Conservation (phyloP, 1,139 yeast species). For the Sugiyamaella xylanicola region DNA sequence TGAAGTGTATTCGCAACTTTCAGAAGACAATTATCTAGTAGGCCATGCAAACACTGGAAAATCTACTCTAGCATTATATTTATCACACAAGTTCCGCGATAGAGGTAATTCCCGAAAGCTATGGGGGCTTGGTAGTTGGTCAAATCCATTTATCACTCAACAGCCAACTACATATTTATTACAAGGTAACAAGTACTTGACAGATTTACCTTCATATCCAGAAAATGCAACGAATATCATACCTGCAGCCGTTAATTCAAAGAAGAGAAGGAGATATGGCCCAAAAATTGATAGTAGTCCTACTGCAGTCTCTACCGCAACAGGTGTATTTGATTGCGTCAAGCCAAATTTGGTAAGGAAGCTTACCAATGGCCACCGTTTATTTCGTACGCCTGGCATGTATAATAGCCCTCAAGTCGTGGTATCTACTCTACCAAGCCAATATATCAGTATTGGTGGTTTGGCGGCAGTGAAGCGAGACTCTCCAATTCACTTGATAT, state of each 20-base stretch:
- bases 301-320: constrained; percentile 4
- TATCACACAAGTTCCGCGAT: constrained; percentile 24
- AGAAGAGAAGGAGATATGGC: background rate
- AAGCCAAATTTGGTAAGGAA: constrained; percentile 28
- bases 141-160: constrained; percentile 34
- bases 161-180: constrained; percentile 27
- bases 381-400: constrained; percentile 27
- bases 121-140: constrained; percentile 18
- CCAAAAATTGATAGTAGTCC: constrained; percentile 4
- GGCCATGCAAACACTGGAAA: constrained; percentile 83
- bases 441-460: constrained; percentile 37
- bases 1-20: constrained; percentile 43
- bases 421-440: constrained; percentile 31
- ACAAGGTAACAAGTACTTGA: constrained; percentile 25
- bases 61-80: constrained; percentile 50
- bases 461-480: constrained; percentile 30
- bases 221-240: constrained; percentile 20
- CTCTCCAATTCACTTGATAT: constrained; percentile 22
- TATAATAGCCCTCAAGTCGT: constrained; percentile 29
- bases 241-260: background rate
- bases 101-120: constrained; percentile 11
- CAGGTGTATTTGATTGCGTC: constrained; percentile 26
- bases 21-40: constrained; percentile 56
- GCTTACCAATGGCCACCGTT: constrained; percentile 29
- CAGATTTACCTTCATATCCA: constrained; percentile 34